Conservation (phyloP, 2,329 filamentous ascomycete genomes). For the Arthrinium puccinioides region DNA sequence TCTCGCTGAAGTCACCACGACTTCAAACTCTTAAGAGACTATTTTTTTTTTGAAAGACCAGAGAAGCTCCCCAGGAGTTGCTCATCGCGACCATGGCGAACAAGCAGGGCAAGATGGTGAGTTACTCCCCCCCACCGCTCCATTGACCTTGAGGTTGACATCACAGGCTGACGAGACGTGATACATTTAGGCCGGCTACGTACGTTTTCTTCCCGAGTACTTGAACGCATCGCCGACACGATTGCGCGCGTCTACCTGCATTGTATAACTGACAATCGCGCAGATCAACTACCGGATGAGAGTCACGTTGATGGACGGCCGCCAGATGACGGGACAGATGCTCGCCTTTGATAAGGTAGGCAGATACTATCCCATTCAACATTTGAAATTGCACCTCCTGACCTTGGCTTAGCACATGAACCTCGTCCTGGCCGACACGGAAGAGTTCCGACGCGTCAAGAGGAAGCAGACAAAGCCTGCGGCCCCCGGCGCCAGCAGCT, state of each 20-base stretch:
- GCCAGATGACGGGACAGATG: conserved; percentile 97
- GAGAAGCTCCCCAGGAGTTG: conserved; percentile 36
- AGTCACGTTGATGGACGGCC: conserved; percentile 87
- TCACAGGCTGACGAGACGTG: conserved; percentile 50
- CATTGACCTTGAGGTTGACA: conserved; percentile 41
- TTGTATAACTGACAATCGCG: conserved; percentile 8
- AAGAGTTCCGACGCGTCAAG: conserved; percentile 92
- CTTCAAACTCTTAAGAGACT: conserved; percentile 34
- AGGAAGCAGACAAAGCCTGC: conserved; percentile 69
- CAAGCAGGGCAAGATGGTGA: conserved; percentile 99
- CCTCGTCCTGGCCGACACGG: conserved; percentile 93
- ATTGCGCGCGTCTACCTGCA: neutral
- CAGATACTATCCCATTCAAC: neutral
- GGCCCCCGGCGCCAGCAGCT: conserved; percentile 55
- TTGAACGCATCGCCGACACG: neutral
- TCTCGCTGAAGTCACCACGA: conserved; percentile 27
- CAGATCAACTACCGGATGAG: conserved; percentile 99
- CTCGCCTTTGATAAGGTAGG: conserved; percentile 92
- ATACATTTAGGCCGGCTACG: conserved; percentile 60
- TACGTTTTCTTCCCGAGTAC: conserved; percentile 39
- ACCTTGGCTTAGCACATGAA: conserved; percentile 86
- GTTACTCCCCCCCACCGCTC: conserved; percentile 35
- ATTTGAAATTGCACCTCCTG: conserved; percentile 4
- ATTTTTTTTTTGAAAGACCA: conserved; percentile 36
- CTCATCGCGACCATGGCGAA: conserved; percentile 59